A percentile compares a stretch with the other conserved stretches of the same genome.
These are phyloP conservation scores for Quercus glauca DNA, from an alignment of 306 rosid genomes.

Conservation along the genomic window DNA sequence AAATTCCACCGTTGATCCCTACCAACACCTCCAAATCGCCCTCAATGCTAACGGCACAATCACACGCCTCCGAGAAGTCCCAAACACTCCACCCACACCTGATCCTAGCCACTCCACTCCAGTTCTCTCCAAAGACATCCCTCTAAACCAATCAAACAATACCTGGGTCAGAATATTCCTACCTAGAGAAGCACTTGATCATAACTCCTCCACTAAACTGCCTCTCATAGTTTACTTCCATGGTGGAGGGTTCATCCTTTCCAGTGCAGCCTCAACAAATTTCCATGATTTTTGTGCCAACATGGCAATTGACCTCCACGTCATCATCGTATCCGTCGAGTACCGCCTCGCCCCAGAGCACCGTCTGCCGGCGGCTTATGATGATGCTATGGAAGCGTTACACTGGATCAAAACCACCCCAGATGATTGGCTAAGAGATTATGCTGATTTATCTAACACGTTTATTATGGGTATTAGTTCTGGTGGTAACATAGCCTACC, in stretches of 20 bases:
- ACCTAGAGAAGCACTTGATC: conserved; percentile 27
- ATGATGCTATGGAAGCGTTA: conserved; percentile 48
- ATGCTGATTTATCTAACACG: conserved; percentile 39
- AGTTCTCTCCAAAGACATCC: conserved; percentile 40
- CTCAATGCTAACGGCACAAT: conserved; percentile 39
- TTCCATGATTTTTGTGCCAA: conserved; percentile 30
- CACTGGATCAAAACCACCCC: conserved; percentile 22
- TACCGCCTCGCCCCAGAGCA: conserved; percentile 57
- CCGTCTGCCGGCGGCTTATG: conserved; percentile 47
- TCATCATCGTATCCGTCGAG: conserved; percentile 38
- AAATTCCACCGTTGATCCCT: conserved; percentile 25
- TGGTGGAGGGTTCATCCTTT: conserved; percentile 41
- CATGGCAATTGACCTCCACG: conserved; percentile 11
- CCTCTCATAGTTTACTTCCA: conserved; percentile 47
- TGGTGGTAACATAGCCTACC: conserved; percentile 49
- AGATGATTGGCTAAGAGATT: conserved; percentile 36
- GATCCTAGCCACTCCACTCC: conserved; percentile 29
- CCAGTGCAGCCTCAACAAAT: conserved; percentile 22
- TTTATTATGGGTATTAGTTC: conserved; percentile 55
- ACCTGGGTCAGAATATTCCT: conserved; percentile 42
- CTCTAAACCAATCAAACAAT: conserved; percentile 36
- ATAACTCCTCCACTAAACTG: conserved; percentile 7
- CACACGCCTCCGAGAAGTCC: conserved; percentile 23
- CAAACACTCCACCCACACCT: conserved; percentile 27
- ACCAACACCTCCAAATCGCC: conserved; percentile 29